Conservation (phyloP, 768 basidiomycete species). For the Mrakia blollopis region DNA sequence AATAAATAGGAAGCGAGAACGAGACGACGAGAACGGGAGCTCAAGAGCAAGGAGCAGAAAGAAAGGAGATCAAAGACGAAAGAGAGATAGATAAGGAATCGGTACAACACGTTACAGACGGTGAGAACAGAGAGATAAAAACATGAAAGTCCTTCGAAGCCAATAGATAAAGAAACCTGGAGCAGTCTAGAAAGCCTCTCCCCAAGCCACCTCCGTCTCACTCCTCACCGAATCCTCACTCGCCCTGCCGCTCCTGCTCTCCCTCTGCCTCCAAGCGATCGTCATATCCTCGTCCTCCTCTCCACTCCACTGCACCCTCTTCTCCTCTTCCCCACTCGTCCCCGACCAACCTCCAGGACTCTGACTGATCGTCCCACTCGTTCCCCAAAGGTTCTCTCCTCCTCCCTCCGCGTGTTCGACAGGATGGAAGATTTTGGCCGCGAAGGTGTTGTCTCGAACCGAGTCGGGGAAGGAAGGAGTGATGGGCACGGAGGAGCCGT, state of each 20-base stretch:
- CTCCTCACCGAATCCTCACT: constrained; percentile 4
- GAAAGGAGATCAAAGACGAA: neutral
- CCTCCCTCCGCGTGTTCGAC: neutral
- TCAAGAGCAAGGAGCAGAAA: neutral
- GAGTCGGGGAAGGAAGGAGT: neutral
- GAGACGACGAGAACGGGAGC: neutral
- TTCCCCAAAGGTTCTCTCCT: constrained; percentile 1
- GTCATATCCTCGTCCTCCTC: neutral
- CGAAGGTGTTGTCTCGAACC: too few species aligned
- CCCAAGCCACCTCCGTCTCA: constrained; percentile 9
- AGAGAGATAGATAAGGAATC: neutral
- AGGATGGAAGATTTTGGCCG: too few species aligned
- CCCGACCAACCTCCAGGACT: neutral
- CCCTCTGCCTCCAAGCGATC: neutral
- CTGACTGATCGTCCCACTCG: neutral
- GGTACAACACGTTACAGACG: neutral
- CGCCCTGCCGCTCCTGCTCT: neutral
- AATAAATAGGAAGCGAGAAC: neutral
- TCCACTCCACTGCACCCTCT: neutral
- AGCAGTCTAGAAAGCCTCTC: neutral
- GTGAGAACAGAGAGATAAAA: neutral
- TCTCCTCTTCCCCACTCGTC: neutral
- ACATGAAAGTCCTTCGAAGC: neutral
- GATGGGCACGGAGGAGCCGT: neutral
- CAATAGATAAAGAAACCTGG: too few species aligned